Evolutionary conservation across 495 filamentous ascomycete genomes (phyloP), one percentile per base, ranked within the genome.

Genomic region (Hyaloscypha bicolor): DNA sequence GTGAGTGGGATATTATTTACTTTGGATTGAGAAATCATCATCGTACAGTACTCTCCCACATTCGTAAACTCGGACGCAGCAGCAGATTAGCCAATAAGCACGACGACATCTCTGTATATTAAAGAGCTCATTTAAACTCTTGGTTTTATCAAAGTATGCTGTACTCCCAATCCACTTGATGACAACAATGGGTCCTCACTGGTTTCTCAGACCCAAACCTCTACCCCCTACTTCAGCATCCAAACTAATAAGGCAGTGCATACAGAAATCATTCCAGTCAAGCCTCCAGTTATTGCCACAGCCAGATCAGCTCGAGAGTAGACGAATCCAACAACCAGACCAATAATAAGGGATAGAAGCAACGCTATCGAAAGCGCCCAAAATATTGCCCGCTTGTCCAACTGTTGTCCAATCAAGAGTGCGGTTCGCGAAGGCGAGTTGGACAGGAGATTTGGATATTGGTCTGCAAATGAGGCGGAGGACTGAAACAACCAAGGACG

Each of bases 191-290:
- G n/a, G n/a, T n/a, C n/a, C n/a, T n/a, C n/a, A n/a, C n/a, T n/a
- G n/a, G n/a, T n/a, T n/a, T n/a, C n/a, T n/a, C n/a, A n/a, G n/a
- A n/a, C 33, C 9, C 33, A 37, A 37, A 37, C 4, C 33, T 37
- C 33, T n/a, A 45, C 57, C 52, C 4, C 12, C 37, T 6, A 8
- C 11, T 3, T 66, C 58, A 21, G 73, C 63, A 53, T 72, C 65
- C 12, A 62, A 39, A 25, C 65, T 16, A 35, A 76, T 76, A 65
- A 14, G 14, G 53, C 53, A 4, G 53, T 55, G 9, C 9, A 29
- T 29, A 55, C 53, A 55, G 53, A 55, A 5, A 55, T 31, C 4
- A 55, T 29, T 29, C 53, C 53, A 29, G 53, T 55, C 3, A 55
- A n/a, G 8, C 53, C 53, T 19, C 53, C 53, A 55, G 53, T 55